A percentile compares a stretch with the other conserved stretches of the same genome.
Conservation (phyloP, 1,284 basidiomycete species). For the Fomitopsis palustris region DNA sequence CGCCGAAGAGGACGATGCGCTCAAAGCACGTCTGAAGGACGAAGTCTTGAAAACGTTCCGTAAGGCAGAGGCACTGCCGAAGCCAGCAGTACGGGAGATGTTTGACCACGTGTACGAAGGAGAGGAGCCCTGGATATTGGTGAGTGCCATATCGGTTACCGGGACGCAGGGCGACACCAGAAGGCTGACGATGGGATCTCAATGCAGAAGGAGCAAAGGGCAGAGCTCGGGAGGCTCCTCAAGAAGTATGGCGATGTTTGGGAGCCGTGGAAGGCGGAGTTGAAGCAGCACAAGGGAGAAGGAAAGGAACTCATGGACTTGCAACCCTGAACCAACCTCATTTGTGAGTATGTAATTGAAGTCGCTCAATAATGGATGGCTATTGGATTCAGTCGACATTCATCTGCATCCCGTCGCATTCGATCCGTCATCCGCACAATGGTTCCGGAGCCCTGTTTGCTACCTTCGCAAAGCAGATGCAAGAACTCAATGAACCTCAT, state of each 20-base stretch:
- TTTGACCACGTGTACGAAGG: conserved; percentile 90
- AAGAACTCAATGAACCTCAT: too few relatives aligned
- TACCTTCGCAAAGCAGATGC: too few relatives aligned
- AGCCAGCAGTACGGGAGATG: conserved; percentile 71
- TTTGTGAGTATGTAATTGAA: neutral
- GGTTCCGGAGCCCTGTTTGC: too few relatives aligned
- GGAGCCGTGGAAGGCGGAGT: conserved; percentile 82
- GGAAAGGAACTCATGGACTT: conserved; percentile 59
- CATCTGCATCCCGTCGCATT: too few relatives aligned
- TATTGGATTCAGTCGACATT: neutral
- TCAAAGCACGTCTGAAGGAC: conserved; percentile 67
- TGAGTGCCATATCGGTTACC: conserved; percentile 38
- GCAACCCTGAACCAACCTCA: neutral
- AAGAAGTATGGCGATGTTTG: conserved; percentile 82
- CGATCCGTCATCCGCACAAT: too few relatives aligned
- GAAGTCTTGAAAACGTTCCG: conserved; percentile 80
- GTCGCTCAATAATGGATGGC: neutral
- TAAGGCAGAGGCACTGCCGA: conserved; percentile 70
- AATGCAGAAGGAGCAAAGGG: conserved; percentile 74
- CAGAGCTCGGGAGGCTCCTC: conserved; percentile 72
- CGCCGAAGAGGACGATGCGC: conserved; percentile 67
- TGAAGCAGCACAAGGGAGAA: conserved; percentile 77
- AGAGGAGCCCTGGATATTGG: conserved; percentile 82
- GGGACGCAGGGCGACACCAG: neutral
- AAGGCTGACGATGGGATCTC: neutral